These are phyloP conservation scores for Gynostemma pentaphyllum DNA, from an alignment of 306 rosid species.

Conservation along the genomic window DNA sequence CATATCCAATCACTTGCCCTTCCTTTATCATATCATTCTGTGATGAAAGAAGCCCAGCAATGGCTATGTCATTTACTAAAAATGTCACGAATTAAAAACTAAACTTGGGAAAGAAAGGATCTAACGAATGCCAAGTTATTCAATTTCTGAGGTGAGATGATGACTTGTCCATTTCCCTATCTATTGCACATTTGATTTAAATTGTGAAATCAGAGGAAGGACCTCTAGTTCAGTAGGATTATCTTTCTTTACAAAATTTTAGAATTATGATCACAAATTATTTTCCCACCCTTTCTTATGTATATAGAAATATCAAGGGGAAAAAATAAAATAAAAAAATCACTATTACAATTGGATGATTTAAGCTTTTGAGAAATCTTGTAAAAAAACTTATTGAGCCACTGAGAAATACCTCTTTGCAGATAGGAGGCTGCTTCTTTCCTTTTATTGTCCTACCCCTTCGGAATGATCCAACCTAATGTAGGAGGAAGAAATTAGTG, in stretches of 20 bases:
- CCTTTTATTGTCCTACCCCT: slow-evolving; percentile 82
- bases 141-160: neutral
- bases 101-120: neutral
- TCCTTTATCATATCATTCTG: slow-evolving; percentile 82
- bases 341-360: too few species aligned
- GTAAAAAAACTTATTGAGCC: too few species aligned
- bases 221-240: neutral
- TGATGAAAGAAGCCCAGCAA: slow-evolving; percentile 16
- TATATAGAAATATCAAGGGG: too few species aligned
- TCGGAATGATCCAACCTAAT: slow-evolving; percentile 77
- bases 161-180: neutral
- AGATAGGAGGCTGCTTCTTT: slow-evolving; percentile 70
- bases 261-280: too few species aligned
- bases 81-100: neutral
- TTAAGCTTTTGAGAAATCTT: too few species aligned
- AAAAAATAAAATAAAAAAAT: too few species aligned
- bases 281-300: too few species aligned
- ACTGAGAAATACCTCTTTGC: slow-evolving; percentile 62
- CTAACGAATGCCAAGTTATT: too few species aligned
- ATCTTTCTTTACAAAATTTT: too few species aligned
- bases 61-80: neutral
- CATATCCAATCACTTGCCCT: slow-evolving; percentile 86
- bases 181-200: neutral
- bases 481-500: neutral
- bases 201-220: neutral